A percentile compares a stretch with the other conserved stretches of the same genome.
Evolutionary conservation across 2,329 filamentous ascomycete genomes (phyloP).

Genomic region (Gremmenia infestans): DNA sequence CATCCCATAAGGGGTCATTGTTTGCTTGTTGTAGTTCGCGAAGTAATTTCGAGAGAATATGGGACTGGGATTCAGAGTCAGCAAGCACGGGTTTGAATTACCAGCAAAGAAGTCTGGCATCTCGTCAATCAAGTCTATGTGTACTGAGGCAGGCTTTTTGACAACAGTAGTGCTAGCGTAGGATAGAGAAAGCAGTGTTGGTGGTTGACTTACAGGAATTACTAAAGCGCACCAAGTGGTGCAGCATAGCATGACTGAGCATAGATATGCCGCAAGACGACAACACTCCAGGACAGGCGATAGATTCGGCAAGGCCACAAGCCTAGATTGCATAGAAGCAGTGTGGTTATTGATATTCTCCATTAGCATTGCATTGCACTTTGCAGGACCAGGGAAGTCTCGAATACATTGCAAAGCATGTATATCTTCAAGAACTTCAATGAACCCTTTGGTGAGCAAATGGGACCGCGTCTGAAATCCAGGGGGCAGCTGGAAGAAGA

Average conservation of each 20-base stretch:
- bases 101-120: too few relatives aligned
- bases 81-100: neutral
- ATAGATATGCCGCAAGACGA: constrained; percentile 38
- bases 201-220: constrained; percentile 35
- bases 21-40: constrained; percentile 28
- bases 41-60: constrained; percentile 32
- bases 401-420: constrained; percentile 37
- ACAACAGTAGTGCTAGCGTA: neutral
- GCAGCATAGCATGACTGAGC: constrained; percentile 37
- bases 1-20: constrained; percentile 32
- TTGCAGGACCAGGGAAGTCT: constrained; percentile 20
- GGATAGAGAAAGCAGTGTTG: constrained; percentile 2
- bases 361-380: constrained; percentile 26
- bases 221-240: constrained; percentile 36
- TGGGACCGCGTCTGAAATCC: constrained; percentile 31
- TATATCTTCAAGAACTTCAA: constrained; percentile 36
- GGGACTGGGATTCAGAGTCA: constrained; percentile 24
- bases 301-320: constrained; percentile 24
- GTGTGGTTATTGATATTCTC: constrained; percentile 36
- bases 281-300: constrained; percentile 32
- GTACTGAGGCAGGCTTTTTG: neutral
- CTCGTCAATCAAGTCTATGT: too few relatives aligned
- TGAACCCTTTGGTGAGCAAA: constrained; percentile 29
- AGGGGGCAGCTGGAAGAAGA: constrained; percentile 30
- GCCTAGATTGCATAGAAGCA: constrained; percentile 39